Percentiles rank a stretch among this genome's conserved stretches.
Conservation (phyloP, 2,329 filamentous ascomycete species). For the Curvularia lunata region DNA sequence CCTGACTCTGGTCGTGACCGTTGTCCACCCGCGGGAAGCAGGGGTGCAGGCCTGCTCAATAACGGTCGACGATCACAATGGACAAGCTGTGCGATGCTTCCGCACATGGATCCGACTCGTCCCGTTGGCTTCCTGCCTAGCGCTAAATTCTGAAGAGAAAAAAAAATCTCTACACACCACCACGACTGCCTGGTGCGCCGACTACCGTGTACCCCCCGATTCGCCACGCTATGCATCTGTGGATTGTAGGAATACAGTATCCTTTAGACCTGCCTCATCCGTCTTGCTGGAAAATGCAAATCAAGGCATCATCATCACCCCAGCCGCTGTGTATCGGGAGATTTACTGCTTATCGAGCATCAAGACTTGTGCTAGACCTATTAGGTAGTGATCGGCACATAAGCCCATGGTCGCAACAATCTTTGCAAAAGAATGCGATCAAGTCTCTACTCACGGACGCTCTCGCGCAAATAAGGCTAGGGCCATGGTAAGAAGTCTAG, state of each 20-base stretch:
- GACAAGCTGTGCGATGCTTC: conserved; percentile 37
- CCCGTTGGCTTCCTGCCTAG: conserved; percentile 31
- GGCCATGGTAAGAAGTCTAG: conserved; percentile 13
- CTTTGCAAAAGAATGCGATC: conserved; percentile 25
- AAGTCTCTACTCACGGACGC: conserved; percentile 15
- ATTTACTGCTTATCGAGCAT: conserved; percentile 8
- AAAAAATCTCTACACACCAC: conserved; percentile 3
- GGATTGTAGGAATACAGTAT: background rate
- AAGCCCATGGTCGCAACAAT: conserved; percentile 25
- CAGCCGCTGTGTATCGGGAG: conserved; percentile 5
- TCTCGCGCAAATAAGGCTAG: conserved; percentile 21
- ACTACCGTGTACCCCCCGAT: conserved; percentile 22
- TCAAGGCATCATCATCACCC: background rate
- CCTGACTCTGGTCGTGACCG: conserved; percentile 20
- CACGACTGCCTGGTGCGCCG: conserved; percentile 10
- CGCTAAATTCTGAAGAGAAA: conserved; percentile 21
- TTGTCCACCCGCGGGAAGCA: conserved; percentile 38
- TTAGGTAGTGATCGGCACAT: conserved; percentile 36
- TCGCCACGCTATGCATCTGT: conserved; percentile 19
- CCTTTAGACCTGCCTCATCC: conserved; percentile 3
- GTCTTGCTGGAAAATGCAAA: background rate
- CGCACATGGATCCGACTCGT: conserved; percentile 43
- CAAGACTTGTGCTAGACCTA: conserved; percentile 31
- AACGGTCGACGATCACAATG: conserved; percentile 44
- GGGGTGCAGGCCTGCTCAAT: conserved; percentile 36